A percentile compares a stretch with the other conserved stretches of the same genome.
Conservation (phyloP, 768 basidiomycete species). For the Rhizopogon rudus region DNA sequence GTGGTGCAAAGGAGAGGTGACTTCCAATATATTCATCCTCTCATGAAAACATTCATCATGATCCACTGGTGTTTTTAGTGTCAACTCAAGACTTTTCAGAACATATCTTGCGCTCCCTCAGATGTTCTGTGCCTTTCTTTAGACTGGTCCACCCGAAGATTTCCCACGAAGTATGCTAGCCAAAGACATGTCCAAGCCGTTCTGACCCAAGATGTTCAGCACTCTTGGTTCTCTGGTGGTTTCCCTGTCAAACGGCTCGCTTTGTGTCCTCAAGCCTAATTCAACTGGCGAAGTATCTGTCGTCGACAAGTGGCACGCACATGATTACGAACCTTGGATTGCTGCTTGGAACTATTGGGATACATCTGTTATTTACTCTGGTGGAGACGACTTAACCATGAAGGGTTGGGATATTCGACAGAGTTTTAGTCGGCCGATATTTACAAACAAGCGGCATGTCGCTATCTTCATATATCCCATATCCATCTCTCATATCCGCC, state of each 20-base stretch:
- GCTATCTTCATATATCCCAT: neutral
- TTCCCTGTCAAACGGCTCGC: slow-evolving; percentile 76
- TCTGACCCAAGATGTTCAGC: slow-evolving; percentile 26
- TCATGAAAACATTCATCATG: neutral
- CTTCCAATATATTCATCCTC: neutral
- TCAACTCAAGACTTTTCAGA: slow-evolving; percentile 33
- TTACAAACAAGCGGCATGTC: slow-evolving; percentile 67
- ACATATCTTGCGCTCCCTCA: slow-evolving; percentile 43
- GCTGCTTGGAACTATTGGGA: slow-evolving; percentile 90
- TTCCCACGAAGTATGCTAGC: slow-evolving; percentile 37
- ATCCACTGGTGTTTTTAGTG: slow-evolving; percentile 26
- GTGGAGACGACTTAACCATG: slow-evolving; percentile 88
- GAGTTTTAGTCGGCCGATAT: slow-evolving; percentile 52
- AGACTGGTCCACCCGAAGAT: slow-evolving; percentile 83
- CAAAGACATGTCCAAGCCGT: neutral
- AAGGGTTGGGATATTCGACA: slow-evolving; percentile 89
- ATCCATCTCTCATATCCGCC: neutral
- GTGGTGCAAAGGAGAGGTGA: slow-evolving; percentile 47
- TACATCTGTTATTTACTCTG: slow-evolving; percentile 75
- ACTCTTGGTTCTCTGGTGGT: slow-evolving; percentile 57
- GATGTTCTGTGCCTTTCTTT: slow-evolving; percentile 81
- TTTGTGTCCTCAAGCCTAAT: slow-evolving; percentile 56
- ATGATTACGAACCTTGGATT: slow-evolving; percentile 94
- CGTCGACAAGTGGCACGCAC: slow-evolving; percentile 71
- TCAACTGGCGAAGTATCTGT: slow-evolving; percentile 41